Evolutionary conservation across 306 rosid genomes (phyloP).

Genomic region (Pyrus bretschneideri): DNA sequence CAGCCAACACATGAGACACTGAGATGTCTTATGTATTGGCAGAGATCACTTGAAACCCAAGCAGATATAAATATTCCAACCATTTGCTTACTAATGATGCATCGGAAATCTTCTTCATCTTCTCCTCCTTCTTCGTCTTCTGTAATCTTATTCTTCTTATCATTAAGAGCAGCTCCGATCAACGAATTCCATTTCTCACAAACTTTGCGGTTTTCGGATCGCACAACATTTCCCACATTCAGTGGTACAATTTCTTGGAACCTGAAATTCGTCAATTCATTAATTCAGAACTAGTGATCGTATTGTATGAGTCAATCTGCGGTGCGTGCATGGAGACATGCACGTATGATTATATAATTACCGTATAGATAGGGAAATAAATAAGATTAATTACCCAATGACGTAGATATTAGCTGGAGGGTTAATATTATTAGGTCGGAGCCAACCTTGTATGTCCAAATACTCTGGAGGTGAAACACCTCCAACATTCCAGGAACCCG

Average conservation of each 20-base stretch:
- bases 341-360: neutral
- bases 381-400: conserved; percentile 1
- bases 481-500: conserved; percentile 19
- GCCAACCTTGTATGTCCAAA: conserved; percentile 15
- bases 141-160: neutral
- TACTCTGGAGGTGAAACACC: conserved; percentile 10
- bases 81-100: conserved; percentile 63
- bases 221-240: conserved; percentile 6
- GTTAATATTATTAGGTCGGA: neutral
- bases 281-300: neutral
- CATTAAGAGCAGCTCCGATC: conserved; percentile 15
- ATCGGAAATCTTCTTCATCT: conserved; percentile 10
- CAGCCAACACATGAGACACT: conserved; percentile 58
- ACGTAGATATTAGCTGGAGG: conserved; percentile 7
- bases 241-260: conserved; percentile 16
- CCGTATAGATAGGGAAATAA: neutral
- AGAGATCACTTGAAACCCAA: conserved; percentile 41
- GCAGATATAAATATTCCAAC: conserved; percentile 53
- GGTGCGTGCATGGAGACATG: neutral
- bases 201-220: neutral
- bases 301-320: neutral
- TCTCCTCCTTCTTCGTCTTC: conserved; percentile 3
- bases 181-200: conserved; percentile 14
- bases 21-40: conserved; percentile 46
- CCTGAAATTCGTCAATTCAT: neutral